Evolutionary conservation across 192 early-diverging fungal species (phyloP), one percentile per base, ranked within the genome.

Genomic region (Thamnidium elegans): DNA sequence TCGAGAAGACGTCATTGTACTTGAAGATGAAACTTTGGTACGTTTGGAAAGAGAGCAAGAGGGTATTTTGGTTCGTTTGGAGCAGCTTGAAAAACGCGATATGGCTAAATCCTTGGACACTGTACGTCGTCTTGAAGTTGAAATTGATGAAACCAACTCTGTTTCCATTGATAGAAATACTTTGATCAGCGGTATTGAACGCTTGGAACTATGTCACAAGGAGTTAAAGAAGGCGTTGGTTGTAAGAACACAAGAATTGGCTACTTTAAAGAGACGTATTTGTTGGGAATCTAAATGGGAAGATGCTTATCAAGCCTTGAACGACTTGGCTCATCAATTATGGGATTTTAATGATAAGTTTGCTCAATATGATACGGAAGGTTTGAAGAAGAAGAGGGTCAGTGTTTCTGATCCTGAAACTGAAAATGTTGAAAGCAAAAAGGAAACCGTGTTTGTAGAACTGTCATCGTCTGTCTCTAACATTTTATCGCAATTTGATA

Each of bases 141-240:
- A 70, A 44, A 69, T 75, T 15, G 74, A 70, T 17, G 58, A 45
- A 7, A 44, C 62, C 8, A 66, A 67, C 44, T 58, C 74, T 3
- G 46, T 71, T 6, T 67, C 69, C 2, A 54, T 75, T 21, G 74
- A 75, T 50, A 52, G 66, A 48, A 58, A 62, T 31, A 63, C 65
- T 5, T 48, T 71, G 30, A 50, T 70, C 3, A 39, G 45, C 47
- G 60, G 65, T 51, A 50, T 75, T 17, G 67, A 70, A 7, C 30
- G 50, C 3, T 47, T 73, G 39, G 66, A 68, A 20, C 47, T 46
- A 23, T 34, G 63, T 21, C 52, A 63, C 20, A 15, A 54, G 21
- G 44, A 51, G 9, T 50, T 75, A 11, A 32, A 50, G 17, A 23
- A 51, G 10, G 39, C 21, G 1, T 20, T 75, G 7, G 60, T 46